Base-by-base conservation (phyloP, 2,329 filamentous ascomycete genomes). In the Zalaria sp. region DNA sequence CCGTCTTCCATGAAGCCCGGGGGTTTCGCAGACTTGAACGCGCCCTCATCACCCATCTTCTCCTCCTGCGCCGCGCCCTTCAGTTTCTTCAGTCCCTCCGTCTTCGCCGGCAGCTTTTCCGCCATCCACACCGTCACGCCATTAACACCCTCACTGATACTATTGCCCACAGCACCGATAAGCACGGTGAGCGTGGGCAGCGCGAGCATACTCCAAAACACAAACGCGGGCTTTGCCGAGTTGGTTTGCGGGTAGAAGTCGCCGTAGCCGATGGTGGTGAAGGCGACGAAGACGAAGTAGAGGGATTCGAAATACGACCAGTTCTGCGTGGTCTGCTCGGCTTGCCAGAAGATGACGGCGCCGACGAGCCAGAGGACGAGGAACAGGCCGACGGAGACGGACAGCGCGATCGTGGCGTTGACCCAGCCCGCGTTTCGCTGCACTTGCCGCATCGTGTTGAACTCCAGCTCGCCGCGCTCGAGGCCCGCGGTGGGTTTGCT, bases 171-270 rank as follows among this genome's bases (percentile, higher is more conserved):
- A 49, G 85, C 81, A 10, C 78, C 82, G 47, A 88, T 82, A n/a
- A 93, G 70, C 10, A 89, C 77, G 0, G 85, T 93, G 71, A 85
- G 85, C 3, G 81, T 85, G 0, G 86, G 85, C 4, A 93, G 68
- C 0, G 84, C 84, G 18, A 93, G 70, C 1, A 93, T 58, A 5
- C 80, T 83, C 86, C 86, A 93, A 42, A 91, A 78, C n/a, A 93
- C 82, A 51, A 91, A 93, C 56, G 93, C 89, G 0, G 81, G 74
- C 41, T 81, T 81, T 2, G 81, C 83, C 0, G 77, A 71, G 47
- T 84, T 85, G 1, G 79, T 82, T 6, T 75, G 65, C 0, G 83
- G 83, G 35, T 36, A 36, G 35, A 9, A 38, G 48, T 91, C 84
- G 3, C 85, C 85, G 51, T 91, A 93, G 1, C 86, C 86, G 34